Evolutionary conservation across 139 green algal genomes (phyloP), one percentile per base, ranked within the genome.

Genomic region (Trebouxia sp.): DNA sequence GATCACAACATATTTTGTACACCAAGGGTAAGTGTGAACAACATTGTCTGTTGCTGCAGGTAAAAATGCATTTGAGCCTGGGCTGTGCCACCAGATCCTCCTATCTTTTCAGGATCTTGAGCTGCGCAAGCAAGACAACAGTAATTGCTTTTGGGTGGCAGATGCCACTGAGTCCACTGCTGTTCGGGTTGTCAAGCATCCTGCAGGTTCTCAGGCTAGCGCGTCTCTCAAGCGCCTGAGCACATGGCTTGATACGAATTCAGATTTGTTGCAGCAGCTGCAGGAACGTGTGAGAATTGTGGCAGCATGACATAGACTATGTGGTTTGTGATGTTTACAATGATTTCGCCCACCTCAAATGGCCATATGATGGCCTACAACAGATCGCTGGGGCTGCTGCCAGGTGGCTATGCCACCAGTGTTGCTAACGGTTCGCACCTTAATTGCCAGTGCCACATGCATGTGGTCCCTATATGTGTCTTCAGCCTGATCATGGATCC

Each of bases 81-180:
- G 20, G 37, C n/a, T 15, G 43, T 12, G 15, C 35, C 62, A 72
- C 32, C 1, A 42, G n/a, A 35, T 72, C 62, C 62, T 72, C 42
- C 62, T 72, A 72, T 72, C 62, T 72, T 72, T 72, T 72, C 62
- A 72, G 62, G 62, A 72, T 35, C 32, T 72, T 72, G 62, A 72
- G 62, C 62, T 72, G 62, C 62, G 43, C 32, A 72, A n/a, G 6
- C 62, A 72, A 72, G 62, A 72, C 20, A 32, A 72, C 20, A 35
- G 43, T 17, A 72, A 72, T 24, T 37, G 32, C 43, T 17, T 72
- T 45, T 72, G 62, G 62, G 62, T 72, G 37, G 62, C 62, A 72
- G 62, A 72, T 10, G 62, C 62, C 32, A 72, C 42, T 72, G 62
- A 72, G 32, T 37, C 43, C 32, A 72, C 62, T n/a, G 32, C 62